These are phyloP conservation scores for Sindora glabra DNA, from an alignment of 306 rosid species.

Conservation along the genomic window DNA sequence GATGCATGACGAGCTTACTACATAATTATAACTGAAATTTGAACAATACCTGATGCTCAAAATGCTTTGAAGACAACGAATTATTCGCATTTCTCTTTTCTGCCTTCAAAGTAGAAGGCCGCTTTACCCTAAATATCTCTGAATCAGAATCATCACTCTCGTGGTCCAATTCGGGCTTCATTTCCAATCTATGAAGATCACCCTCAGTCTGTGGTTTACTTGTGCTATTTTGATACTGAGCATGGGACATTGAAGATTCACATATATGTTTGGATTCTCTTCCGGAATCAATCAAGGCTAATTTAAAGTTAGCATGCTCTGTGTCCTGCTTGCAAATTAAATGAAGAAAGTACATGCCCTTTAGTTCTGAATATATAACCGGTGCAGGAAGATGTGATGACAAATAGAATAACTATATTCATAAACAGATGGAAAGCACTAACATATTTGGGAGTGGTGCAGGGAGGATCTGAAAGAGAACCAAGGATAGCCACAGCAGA, in stretches of 20 bases:
- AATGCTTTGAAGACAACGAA: slow-evolving; percentile 25
- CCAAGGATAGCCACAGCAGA: slow-evolving; percentile 42
- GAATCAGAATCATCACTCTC: slow-evolving; percentile 80
- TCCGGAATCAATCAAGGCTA: slow-evolving; percentile 26
- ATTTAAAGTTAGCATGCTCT: slow-evolving; percentile 25
- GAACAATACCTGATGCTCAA: slow-evolving; percentile 61
- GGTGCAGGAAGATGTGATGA: slow-evolving; percentile 12
- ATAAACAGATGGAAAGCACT: slow-evolving; percentile 24
- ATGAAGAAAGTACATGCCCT: no score
- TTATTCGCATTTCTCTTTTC: slow-evolving; percentile 46
- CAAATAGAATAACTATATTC: background rate
- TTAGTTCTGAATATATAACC: slow-evolving; percentile 19
- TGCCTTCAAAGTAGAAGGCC: slow-evolving; percentile 72
- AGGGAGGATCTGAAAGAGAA: slow-evolving; percentile 45
- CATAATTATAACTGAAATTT: no score
- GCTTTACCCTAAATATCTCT: slow-evolving; percentile 82
- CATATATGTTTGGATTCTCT: slow-evolving; percentile 17
- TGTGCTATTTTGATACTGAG: slow-evolving; percentile 28
- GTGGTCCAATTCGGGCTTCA: slow-evolving; percentile 30
- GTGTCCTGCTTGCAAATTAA: slow-evolving; percentile 37
- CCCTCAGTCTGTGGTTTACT: slow-evolving; percentile 24
- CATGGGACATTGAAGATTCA: slow-evolving; percentile 46
- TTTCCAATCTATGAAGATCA: slow-evolving; percentile 24
- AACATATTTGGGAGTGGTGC: slow-evolving; percentile 34
- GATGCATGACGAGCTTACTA: no score